Evolutionary conservation across 495 filamentous ascomycete genomes (phyloP), one percentile per base, ranked within the genome.

Genomic region (Penicillium herquei): DNA sequence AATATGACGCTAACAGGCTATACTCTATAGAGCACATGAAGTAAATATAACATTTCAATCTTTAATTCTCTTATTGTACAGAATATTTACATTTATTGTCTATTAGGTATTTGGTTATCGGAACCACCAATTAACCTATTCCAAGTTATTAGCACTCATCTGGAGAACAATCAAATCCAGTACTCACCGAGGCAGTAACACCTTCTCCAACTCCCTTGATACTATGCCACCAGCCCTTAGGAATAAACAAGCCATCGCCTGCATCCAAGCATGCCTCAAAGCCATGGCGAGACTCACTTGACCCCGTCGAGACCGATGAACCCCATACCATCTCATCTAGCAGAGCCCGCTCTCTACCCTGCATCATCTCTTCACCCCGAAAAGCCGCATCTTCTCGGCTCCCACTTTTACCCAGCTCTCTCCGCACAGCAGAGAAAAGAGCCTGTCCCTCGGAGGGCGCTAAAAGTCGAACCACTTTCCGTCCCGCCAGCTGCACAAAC

Each of bases 151-250:
- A 57, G 55, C 37, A 32, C 4, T 16, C 6, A 11, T 14, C 10
- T 9, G 30, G 3, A 30, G 8, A 3, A 3, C 30, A 40, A 37
- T 37, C 8, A 9, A 40, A 3, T 45, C 39, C 17, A 33, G 11
- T 26, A 76, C 82, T 75, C 66, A 89, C 87, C 57, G 87, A 90
- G 47, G 72, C 87, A 44, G 78, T 88, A 33, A 87, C 79, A 12
- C 83, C 81, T 17, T 76, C 59, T 12, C 86, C 88, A 49, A 84
- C 62, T 17, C 92, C 90, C 63, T 83, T 87, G 48, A 98, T 84
- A 65, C 89, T 91, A 80, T 98, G 94, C 94, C 94, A 98, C 91
- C 92, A 98, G 11, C 90, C 91, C 55, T 82, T 84, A 0, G 93
- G 94, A 52, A 98, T 92, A 66, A 93, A 97, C 41, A 98, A 54